Evolutionary conservation across 352 stramenopile species (phyloP), one percentile per base, ranked within the genome.

Genomic region (Pythium brassicae): DNA sequence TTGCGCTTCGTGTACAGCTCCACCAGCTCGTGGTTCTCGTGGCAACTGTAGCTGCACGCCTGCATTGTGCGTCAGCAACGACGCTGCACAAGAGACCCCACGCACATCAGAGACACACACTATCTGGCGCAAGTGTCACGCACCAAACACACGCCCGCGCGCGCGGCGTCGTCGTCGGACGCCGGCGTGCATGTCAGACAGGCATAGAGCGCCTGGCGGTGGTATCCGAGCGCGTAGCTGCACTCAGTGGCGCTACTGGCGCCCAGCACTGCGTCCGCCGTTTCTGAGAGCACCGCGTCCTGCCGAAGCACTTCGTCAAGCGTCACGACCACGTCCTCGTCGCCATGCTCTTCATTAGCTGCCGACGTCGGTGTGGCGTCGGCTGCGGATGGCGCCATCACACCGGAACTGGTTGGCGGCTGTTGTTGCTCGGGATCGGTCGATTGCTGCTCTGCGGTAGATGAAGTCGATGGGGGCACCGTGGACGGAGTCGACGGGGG

Each of bases 1-100:
- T 72, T 58, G 29, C 80, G 78, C 62, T 90, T 90, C 10, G 80
- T 90, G 65, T 90, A 90, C n/a, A 90, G 69, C 65, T 90, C 80
- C 35, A 90, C 63, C 45, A 90, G 71, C n/a, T 88, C 76, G 59
- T 90, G 80, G 50, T 86, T 76, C 25, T 71, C 72, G 57, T 90
- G 80, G 59, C 80, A 90, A 50, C 73, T 80, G 63, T 86, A 88
- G 23, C 75, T 90, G 56, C 80, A 90, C 6, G 80, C 80, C 67
- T 75, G 45, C 26, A 37, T 2, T 9, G 32, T 11, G 32, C 32
- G 32, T 37, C 32, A 37, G 32, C 32, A 37, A 11, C 9, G 32
- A 11, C 32, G 32, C 8, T 11, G 32, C 8, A 14, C 32, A 37
- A 37, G 32, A 37, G 32, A 37, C 8, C 8, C 32, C 5, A 37